Base-by-base conservation (phyloP, 768 basidiomycete species). In the Boletus reticuloceps region DNA sequence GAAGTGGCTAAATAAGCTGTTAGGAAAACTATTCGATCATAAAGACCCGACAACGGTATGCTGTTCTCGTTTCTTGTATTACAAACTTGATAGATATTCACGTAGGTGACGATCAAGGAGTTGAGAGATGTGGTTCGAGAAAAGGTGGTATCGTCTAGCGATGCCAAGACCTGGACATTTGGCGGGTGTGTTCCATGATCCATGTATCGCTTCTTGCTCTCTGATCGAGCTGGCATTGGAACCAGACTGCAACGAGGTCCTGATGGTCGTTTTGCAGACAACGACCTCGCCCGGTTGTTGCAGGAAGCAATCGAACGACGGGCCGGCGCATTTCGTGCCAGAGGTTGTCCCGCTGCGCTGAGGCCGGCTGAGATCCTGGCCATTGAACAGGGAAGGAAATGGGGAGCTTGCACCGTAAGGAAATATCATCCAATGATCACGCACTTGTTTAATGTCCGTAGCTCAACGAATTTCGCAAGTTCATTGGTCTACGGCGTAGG, bases 391-490 rank as follows among this genome's bases (percentile, higher is more conserved):
- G 78, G 81, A 31, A 75, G 89, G 56, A 73, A 64, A 19, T 91
- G 88, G 88, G 85, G 84, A 19, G 75, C 76, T n/a, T 91, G 88
- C 66, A 86, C 85, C 16, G 88, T 83, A 61, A 59, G 83, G 67
- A 50, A 50, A 27, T 9, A 6, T 38, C 31, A 9, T 17, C 39
- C 11, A n/a, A 49, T 31, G 50, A 48, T 47, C 9, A 22, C 41
- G 8, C 11, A n/a, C 47, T 47, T 47, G 2, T 36, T 52, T 42
- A 32, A 43, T 44, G 45, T 22, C 10, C 45, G 1, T 59, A 82
- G 82, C 69, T 88, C 67, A 88, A 88, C 63, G 86, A 89, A 63
- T 89, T 89, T 69, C 77, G 86, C 50, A 76, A 80, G 54, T 91
- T 88, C 71, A 72, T 91, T 43, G 84, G 85, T 16, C 71, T 91